A percentile compares a stretch with the other conserved stretches of the same genome.
Evolutionary conservation across 768 basidiomycete species (phyloP).

Genomic region (Mycena albidolilacea): DNA sequence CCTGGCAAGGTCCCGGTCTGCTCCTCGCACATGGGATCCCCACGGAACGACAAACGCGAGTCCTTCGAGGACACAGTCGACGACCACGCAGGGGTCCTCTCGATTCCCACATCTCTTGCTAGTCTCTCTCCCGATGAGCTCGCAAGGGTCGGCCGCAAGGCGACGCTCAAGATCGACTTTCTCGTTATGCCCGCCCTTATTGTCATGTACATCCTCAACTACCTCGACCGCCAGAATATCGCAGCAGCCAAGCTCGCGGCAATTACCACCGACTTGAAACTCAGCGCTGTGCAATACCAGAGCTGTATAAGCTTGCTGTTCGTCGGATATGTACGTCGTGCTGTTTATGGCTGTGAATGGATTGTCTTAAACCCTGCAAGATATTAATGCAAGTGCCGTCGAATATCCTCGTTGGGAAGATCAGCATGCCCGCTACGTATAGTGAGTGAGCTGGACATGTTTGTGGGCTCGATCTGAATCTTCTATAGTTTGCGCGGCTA

Average conservation of each 20-base stretch:
- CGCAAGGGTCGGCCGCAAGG: slow-evolving; percentile 18
- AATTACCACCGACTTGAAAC: slow-evolving; percentile 25
- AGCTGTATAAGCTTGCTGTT: slow-evolving; percentile 35
- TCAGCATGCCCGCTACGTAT: slow-evolving; percentile 30
- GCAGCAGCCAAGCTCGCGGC: slow-evolving; percentile 33
- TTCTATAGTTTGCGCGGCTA: slow-evolving; percentile 30
- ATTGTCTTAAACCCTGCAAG: neutral
- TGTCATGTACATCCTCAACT: slow-evolving; percentile 38
- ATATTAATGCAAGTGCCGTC: slow-evolving; percentile 40
- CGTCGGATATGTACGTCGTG: slow-evolving; percentile 32
- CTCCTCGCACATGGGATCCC: slow-evolving; percentile 3
- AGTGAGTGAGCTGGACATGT: slow-evolving; percentile 1
- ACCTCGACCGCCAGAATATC: slow-evolving; percentile 40
- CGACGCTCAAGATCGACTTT: slow-evolving; percentile 35
- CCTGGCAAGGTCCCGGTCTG: no score
- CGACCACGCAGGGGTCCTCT: neutral
- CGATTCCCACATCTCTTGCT: slow-evolving; percentile 27
- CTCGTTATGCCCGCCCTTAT: slow-evolving; percentile 33
- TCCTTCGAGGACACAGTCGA: neutral
- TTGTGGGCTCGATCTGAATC: neutral
- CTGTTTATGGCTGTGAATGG: neutral
- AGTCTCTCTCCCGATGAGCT: slow-evolving; percentile 18
- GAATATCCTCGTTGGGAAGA: slow-evolving; percentile 38
- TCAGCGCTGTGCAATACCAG: slow-evolving; percentile 36
- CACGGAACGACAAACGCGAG: slow-evolving; percentile 20